Conservation (phyloP, 1,139 yeast species). For the Hyphopichia khmerensis region DNA sequence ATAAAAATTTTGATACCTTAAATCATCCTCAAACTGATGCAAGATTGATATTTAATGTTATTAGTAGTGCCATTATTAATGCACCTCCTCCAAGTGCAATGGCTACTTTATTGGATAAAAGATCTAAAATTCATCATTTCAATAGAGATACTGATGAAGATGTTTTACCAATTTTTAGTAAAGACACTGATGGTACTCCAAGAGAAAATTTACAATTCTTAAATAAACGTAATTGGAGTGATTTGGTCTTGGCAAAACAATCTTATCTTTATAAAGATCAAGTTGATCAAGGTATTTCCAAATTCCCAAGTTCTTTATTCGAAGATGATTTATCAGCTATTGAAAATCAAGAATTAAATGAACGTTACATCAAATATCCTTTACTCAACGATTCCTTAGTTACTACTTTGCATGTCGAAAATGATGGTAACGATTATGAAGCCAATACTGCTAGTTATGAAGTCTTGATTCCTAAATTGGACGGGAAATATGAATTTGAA, state of each 20-base stretch:
- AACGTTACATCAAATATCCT: conserved; percentile 45
- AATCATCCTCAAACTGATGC: conserved; percentile 65
- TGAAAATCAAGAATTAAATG: conserved; percentile 12
- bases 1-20: conserved; percentile 38
- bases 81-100: conserved; percentile 90
- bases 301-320: conserved; percentile 23
- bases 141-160: conserved; percentile 72
- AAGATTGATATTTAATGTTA: conserved; percentile 75
- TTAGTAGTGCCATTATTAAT: conserved; percentile 86
- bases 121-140: conserved; percentile 69
- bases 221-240: conserved; percentile 79
- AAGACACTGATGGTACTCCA: conserved; percentile 57
- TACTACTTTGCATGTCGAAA: conserved; percentile 72
- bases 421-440: conserved; percentile 48
- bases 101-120: conserved; percentile 64
- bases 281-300: conserved; percentile 15
- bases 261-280: conserved; percentile 22
- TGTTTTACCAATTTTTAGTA: conserved; percentile 65
- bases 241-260: conserved; percentile 39
- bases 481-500: conserved; percentile 32
- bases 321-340: conserved; percentile 9
- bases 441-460: conserved; percentile 67
- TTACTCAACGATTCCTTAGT: conserved; percentile 58
- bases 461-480: conserved; percentile 64
- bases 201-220: conserved; percentile 62